Evolutionary conservation across 805 yeast genomes (phyloP).

Genomic region (Metschnikowia gelsemii): DNA sequence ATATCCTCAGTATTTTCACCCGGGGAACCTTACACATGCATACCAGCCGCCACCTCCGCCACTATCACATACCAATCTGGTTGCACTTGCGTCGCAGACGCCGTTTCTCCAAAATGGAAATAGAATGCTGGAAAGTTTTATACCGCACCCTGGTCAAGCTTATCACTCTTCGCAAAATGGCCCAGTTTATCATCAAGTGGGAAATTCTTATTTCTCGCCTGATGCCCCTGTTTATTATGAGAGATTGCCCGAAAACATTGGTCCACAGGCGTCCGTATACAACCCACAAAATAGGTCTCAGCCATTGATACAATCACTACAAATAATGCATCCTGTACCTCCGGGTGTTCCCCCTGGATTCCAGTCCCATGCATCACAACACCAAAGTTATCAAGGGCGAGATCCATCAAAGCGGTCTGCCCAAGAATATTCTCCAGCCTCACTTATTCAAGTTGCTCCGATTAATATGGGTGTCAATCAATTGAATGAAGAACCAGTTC

Average conservation of each 20-base stretch:
- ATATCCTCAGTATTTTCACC: neutral
- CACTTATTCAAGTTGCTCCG: no score
- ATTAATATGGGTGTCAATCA: no score
- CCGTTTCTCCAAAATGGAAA: no score
- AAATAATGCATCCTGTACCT: neutral
- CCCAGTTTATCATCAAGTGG: neutral
- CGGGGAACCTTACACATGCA: neutral
- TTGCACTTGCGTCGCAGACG: no score
- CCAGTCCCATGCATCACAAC: neutral
- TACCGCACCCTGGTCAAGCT: neutral
- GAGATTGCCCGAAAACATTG: neutral
- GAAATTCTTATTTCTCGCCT: neutral
- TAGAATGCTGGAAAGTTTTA: no score
- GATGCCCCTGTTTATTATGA: neutral
- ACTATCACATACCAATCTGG: neutral
- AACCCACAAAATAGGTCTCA: neutral
- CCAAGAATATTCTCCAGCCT: no score
- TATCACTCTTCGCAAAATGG: neutral
- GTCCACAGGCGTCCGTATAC: neutral
- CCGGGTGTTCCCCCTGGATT: neutral
- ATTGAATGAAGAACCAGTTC: no score
- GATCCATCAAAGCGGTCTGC: neutral
- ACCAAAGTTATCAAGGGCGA: no score
- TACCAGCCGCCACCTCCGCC: neutral
- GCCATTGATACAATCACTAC: neutral